These are phyloP conservation scores for Neurospora sp. DNA, from an alignment of 495 filamentous ascomycete species.

Conservation along the genomic window DNA sequence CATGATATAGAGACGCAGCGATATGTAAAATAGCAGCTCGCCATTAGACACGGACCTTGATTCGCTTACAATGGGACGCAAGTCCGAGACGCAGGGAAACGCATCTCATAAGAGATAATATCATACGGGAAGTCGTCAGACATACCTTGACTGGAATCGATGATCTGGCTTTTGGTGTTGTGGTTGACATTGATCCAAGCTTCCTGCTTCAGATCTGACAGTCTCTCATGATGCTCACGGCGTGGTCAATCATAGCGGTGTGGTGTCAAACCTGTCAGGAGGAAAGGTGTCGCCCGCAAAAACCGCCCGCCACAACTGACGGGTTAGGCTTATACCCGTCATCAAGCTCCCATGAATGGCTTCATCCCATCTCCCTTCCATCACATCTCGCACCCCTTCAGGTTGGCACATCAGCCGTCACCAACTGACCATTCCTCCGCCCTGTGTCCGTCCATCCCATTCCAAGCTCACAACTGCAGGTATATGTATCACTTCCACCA, in stretches of 20 bases:
- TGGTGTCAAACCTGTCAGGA: neutral
- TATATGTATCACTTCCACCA: neutral
- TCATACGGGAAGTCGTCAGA: neutral
- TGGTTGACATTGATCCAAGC: neutral
- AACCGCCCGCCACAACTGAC: neutral
- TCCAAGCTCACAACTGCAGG: neutral
- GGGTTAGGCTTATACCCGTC: neutral
- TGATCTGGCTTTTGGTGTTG: neutral
- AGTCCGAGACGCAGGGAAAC: neutral
- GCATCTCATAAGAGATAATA: neutral
- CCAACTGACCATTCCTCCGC: neutral
- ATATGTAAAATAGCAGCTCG: neutral
- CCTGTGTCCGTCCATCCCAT: neutral
- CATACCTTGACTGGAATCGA: neutral
- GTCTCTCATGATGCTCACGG: neutral
- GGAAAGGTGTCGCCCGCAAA: neutral
- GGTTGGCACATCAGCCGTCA: neutral
- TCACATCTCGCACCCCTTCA: neutral
- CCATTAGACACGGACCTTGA: neutral
- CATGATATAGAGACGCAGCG: neutral
- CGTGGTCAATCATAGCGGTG: neutral
- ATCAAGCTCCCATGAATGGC: neutral
- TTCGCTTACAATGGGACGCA: neutral
- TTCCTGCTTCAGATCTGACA: neutral
- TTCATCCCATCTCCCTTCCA: neutral